Evolutionary conservation across 306 rosid species (phyloP), one percentile per base, ranked within the genome.

Genomic region (Gleditsia sinensis): DNA sequence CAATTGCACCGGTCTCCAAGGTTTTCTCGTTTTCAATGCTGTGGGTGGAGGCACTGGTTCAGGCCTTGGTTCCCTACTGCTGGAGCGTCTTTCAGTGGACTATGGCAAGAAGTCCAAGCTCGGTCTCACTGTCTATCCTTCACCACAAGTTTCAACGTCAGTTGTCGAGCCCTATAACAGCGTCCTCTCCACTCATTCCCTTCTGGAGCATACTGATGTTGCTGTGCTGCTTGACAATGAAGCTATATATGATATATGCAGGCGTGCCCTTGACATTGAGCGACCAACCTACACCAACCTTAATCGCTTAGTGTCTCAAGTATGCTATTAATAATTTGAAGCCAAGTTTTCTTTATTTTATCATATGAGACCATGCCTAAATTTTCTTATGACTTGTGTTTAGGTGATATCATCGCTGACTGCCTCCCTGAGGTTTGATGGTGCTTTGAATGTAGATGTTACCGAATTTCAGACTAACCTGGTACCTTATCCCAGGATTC

Each of bases 141-240:
- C 97, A 10, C 97, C 97, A 11, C 97, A 91, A 61, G 97, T 91
- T 46, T 91, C 94, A 30, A 91, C 97, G 70, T 88, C 97, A 68
- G 94, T 91, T 66, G 97, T 91, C 76, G 97, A 91, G 88, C 94
- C 97, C 5, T 91, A 91, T 89, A 91, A 91, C 77, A 91, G 97
- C 78, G 97, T 91, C 49, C 94, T 91, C 51, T 91, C 97, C 9
- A 85, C 97, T 72, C 97, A 91, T 76, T 91, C 97, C 57, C 97
- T 91, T 24, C 79, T 91, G 13, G 94, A 91, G 77, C 97, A 91
- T 74, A 91, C 97, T 13, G 97, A 91, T 80, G 97, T 91, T 9
- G 83, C 92, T 67, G 89, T 91, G 42, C 59, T 82, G 39, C 90
- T 91, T 20, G 96, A 91, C 79, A 91, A 91, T 7, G 96, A 91